phyloP scores from a whole-genome alignment of 805 yeast genomes.

The Hermanozyma aechmeae region DNA sequence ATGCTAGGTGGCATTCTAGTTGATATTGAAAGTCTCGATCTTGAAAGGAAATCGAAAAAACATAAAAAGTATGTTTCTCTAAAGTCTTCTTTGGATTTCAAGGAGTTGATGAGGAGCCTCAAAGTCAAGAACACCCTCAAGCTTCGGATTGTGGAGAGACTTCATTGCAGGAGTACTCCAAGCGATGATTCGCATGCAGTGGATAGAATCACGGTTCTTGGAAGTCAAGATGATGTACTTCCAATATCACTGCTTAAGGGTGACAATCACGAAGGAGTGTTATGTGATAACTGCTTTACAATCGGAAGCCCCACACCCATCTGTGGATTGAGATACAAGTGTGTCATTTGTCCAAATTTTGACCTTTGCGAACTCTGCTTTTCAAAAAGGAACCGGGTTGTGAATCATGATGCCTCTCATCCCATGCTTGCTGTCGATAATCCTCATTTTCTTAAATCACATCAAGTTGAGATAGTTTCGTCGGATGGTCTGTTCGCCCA shows the following conservation, averaged over 20 bases:
- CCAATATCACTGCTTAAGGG: background rate
- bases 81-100: conserved; percentile 30
- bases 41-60: conserved; percentile 38
- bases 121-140: conserved; percentile 37
- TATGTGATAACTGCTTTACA: conserved; percentile 29
- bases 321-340: conserved; percentile 8
- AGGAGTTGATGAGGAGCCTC: conserved; percentile 35
- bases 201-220: background rate
- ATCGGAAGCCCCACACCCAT: conserved; percentile 2
- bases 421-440: too few relatives aligned
- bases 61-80: conserved; percentile 30
- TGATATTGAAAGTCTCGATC: too few relatives aligned
- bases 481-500: too few relatives aligned
- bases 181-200: conserved; percentile 1
- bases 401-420: too few relatives aligned
- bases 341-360: conserved; percentile 8
- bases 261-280: conserved; percentile 14
- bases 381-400: too few relatives aligned
- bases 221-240: background rate
- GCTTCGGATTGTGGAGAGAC: conserved; percentile 9
- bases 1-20: too few relatives aligned
- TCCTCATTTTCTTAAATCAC: too few relatives aligned
- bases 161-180: conserved; percentile 4
- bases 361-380: conserved; percentile 9
- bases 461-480: too few relatives aligned